Evolutionary conservation across 768 basidiomycete genomes (phyloP).

Genomic region (Kwoniella europaea): DNA sequence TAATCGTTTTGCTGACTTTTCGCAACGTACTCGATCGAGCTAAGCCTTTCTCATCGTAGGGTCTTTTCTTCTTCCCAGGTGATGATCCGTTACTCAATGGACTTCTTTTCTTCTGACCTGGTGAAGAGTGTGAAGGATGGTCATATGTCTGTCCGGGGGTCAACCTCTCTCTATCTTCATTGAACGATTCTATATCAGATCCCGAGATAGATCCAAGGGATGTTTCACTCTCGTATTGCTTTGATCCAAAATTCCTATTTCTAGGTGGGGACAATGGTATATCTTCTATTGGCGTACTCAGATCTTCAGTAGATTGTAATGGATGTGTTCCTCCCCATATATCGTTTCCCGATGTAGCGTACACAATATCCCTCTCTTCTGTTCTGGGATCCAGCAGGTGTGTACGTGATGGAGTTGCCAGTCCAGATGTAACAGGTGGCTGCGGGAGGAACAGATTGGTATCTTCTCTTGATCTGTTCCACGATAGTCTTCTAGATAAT

Average conservation of each 20-base stretch:
- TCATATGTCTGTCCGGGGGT: slow-evolving; percentile 17
- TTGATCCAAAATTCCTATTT: slow-evolving; percentile 2
- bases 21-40: slow-evolving; percentile 39
- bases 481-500: slow-evolving; percentile 38
- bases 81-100: neutral
- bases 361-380: slow-evolving; percentile 24
- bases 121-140: neutral
- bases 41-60: slow-evolving; percentile 38
- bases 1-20: slow-evolving; percentile 36
- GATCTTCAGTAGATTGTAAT: slow-evolving; percentile 5
- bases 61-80: slow-evolving; percentile 22
- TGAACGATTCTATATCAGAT: slow-evolving; percentile 6
- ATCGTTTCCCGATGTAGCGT: slow-evolving; percentile 5
- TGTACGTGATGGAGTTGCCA: slow-evolving; percentile 9
- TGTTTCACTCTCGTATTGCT: slow-evolving; percentile 13
- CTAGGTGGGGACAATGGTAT: slow-evolving; percentile 6
- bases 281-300: slow-evolving; percentile 7
- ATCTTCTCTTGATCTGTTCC: slow-evolving; percentile 30
- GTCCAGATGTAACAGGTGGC: neutral
- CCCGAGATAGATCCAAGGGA: neutral
- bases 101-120: slow-evolving; percentile 7
- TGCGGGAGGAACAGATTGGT: slow-evolving; percentile 7
- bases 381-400: slow-evolving; percentile 14
- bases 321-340: slow-evolving; percentile 21
- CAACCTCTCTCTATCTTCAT: slow-evolving; percentile 24